phyloP scores from a whole-genome alignment of 192 early-diverging fungal genomes.

The Coemansia sp. region DNA sequence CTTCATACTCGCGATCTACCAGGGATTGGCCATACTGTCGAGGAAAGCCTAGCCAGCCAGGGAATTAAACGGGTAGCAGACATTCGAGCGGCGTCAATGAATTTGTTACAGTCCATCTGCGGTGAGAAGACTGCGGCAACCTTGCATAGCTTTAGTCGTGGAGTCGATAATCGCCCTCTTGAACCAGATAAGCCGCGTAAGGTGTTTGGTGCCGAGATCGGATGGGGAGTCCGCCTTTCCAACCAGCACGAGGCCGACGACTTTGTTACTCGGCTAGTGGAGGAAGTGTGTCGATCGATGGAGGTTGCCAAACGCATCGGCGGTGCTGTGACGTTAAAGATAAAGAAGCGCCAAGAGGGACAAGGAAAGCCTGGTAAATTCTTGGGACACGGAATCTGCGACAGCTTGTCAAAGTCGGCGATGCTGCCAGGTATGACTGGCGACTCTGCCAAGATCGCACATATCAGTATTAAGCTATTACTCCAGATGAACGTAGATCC shows the following conservation, averaged over 20 bases:
- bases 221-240: conserved; percentile 89
- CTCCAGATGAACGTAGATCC: conserved; percentile 27
- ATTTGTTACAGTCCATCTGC: conserved; percentile 61
- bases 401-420: conserved; percentile 60
- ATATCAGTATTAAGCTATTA: conserved; percentile 21
- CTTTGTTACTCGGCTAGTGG: conserved; percentile 67
- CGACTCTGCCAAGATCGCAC: conserved; percentile 40
- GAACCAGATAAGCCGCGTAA: conserved; percentile 68
- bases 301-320: conserved; percentile 58
- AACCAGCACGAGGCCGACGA: conserved; percentile 64
- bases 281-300: conserved; percentile 70
- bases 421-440: conserved; percentile 55
- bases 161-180: conserved; percentile 72
- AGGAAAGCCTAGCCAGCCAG: conserved; percentile 50
- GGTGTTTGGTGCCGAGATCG: conserved; percentile 81
- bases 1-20: conserved; percentile 25
- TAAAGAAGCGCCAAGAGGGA: conserved; percentile 59
- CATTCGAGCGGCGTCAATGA: conserved; percentile 44
- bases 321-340: conserved; percentile 67
- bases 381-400: conserved; percentile 68
- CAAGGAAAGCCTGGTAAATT: conserved; percentile 60
- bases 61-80: conserved; percentile 53
- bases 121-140: conserved; percentile 72
- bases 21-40: conserved; percentile 63
- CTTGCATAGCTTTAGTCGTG: conserved; percentile 71